Evolutionary conservation across 371 early-diverging fungal genomes (phyloP).

Genomic region (Mucor velutinosus): DNA sequence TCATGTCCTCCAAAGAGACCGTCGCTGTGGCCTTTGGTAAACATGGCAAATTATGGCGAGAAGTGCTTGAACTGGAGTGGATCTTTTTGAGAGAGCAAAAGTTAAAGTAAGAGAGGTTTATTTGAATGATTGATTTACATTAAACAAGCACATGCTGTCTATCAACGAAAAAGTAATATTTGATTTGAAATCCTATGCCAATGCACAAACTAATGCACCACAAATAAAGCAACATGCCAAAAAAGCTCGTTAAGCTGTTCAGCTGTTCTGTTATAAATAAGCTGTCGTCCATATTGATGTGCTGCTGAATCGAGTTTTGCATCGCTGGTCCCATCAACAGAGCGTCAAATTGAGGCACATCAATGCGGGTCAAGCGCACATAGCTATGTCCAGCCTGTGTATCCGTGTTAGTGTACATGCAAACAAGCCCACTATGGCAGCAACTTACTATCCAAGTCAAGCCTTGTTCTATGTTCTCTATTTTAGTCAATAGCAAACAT

Average conservation of each 20-base stretch:
- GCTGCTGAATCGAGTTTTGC: conserved; percentile 4
- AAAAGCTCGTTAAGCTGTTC: conserved; percentile 13
- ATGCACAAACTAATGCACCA: conserved; percentile 20
- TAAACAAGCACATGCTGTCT: neutral
- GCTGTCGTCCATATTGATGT: neutral
- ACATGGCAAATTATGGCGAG: conserved; percentile 45
- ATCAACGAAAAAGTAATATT: conserved; percentile 2
- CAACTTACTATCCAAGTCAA: conserved; percentile 47
- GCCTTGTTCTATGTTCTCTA: conserved; percentile 39
- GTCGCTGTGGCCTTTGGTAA: conserved; percentile 39
- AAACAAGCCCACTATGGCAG: neutral
- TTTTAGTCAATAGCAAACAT: conserved; percentile 37
- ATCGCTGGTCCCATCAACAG: neutral
- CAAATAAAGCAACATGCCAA: conserved; percentile 11
- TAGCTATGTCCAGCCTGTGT: conserved; percentile 12
- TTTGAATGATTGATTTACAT: neutral
- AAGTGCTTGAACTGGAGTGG: conserved; percentile 47
- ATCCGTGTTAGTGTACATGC: neutral
- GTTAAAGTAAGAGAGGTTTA: conserved; percentile 12
- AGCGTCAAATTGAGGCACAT: neutral
- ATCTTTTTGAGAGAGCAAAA: conserved; percentile 51
- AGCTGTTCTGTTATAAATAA: neutral
- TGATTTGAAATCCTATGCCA: conserved; percentile 16
- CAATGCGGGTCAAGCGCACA: conserved; percentile 9
- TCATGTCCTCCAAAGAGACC: conserved; percentile 39